phyloP scores from a whole-genome alignment of 805 yeast genomes.

The Wickerhamomyces sydowiorum region DNA sequence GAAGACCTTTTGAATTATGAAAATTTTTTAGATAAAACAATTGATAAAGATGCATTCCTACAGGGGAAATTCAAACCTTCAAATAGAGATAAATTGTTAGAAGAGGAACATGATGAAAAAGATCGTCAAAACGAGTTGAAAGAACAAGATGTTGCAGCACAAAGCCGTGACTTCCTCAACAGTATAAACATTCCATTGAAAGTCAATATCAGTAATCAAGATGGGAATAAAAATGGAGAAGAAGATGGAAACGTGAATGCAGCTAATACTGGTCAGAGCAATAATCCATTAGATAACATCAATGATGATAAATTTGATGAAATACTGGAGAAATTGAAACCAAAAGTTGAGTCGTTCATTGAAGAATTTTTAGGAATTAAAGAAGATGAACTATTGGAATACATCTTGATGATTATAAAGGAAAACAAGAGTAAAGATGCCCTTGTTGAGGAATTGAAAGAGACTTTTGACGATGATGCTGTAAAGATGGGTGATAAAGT shows the following conservation, averaged over 20 bases:
- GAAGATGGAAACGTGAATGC: constrained; percentile 2
- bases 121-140: constrained; percentile 33
- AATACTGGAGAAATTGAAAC: constrained; percentile 23
- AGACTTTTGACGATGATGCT: constrained; percentile 47
- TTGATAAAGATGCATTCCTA: constrained; percentile 9
- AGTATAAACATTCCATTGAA: constrained; percentile 15
- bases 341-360: constrained; percentile 35
- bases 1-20: constrained; percentile 29
- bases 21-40: constrained; percentile 27
- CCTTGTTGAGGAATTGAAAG: constrained; percentile 40
- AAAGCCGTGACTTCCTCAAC: constrained; percentile 13
- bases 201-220: constrained; percentile 3
- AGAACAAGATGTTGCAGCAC: constrained; percentile 15
- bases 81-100: constrained; percentile 24
- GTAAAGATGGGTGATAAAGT: constrained; percentile 34
- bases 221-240: constrained; percentile 10
- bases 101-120: constrained; percentile 35
- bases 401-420: constrained; percentile 33
- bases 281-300: background rate
- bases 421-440: constrained; percentile 26
- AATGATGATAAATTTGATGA: constrained; percentile 9
- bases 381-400: constrained; percentile 44
- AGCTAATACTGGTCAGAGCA: constrained; percentile 2
- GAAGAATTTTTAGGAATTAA: constrained; percentile 48
- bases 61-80: constrained; percentile 15